Base-by-base conservation (phyloP, 176 grass and related monocot genomes). In the Poa pratensis region DNA sequence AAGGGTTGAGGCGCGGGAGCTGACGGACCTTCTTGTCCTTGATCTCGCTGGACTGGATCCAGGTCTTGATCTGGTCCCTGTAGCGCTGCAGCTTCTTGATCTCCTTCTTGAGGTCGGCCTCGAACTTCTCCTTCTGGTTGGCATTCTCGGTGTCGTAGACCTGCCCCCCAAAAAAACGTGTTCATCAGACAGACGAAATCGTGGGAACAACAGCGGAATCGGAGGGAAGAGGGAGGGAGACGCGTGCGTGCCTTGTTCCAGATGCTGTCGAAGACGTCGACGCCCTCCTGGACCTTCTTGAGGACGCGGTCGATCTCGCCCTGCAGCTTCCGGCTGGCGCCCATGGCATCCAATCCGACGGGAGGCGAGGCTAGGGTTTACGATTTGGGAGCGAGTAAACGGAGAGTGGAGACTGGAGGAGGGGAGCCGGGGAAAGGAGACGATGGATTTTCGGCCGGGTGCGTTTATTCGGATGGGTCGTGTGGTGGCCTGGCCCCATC, bases 111-210 rank as follows among this genome's bases (percentile, higher is more conserved):
- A 99, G 86, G 85, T 99, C 97, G 20, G 94, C 97, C 86, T 99
- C 97, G 69, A 99, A 99, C 69, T 99, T 99, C 94, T 99, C 97
- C 92, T 99, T 99, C 97, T 99, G 97, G 85, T 99, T 99, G 35
- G 90, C 93, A 88, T 99, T 99, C 61, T 99, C 94, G 18, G 97
- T 96, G 70, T 99, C 97, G 74, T 99, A 99, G 42, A 99, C 97
- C 97, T 96, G 88, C n/a, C 50, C 71, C 7, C 58, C 60, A 5
- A 24, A 28, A 1, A 15, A 3, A 43, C 40, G 30, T 30, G 30
- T 30, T 30, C 30, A 30, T 30, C 30, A 30, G 30, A 30, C 30
- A 30, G 30, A 30, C 60, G 30, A 68, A 89, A 65, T n/a, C 4
- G 2, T 67, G 9, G 11, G 4, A 16, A 48, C 7, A 27, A 11